A percentile compares a stretch with the other conserved stretches of the same genome.
Conservation (phyloP, 1,139 yeast species). For the Candida mesenterica region DNA sequence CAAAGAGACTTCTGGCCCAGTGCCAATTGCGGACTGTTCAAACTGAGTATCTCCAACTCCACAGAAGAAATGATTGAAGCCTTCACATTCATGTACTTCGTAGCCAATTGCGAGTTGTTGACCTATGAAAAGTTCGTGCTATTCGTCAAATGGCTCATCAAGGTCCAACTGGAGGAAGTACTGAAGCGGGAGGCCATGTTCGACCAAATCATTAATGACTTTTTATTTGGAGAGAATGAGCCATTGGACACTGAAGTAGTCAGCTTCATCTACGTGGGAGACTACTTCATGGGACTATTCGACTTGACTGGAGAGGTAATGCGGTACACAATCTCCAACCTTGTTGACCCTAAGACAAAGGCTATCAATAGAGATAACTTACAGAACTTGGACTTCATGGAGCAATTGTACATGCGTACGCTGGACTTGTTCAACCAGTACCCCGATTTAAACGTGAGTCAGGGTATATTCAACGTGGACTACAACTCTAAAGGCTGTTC, state of each 20-base stretch:
- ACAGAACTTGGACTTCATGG: slow-evolving; percentile 18
- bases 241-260: background rate
- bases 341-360: slow-evolving; percentile 14
- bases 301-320: slow-evolving; percentile 46
- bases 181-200: background rate
- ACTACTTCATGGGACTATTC: slow-evolving; percentile 39
- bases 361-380: slow-evolving; percentile 12
- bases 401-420: slow-evolving; percentile 14
- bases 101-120: slow-evolving; percentile 17
- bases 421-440: slow-evolving; percentile 15
- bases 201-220: background rate
- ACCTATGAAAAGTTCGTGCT: slow-evolving; percentile 16
- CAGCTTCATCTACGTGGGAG: slow-evolving; percentile 20
- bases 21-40: slow-evolving; percentile 16
- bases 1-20: slow-evolving; percentile 15
- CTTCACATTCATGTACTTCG: slow-evolving; percentile 32
- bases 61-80: slow-evolving; percentile 41
- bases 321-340: slow-evolving; percentile 30
- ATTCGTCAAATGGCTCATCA: slow-evolving; percentile 14
- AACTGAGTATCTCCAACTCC: slow-evolving; percentile 27
- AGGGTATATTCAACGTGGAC: slow-evolving; percentile 21
- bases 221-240: background rate
- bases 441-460: slow-evolving; percentile 21
- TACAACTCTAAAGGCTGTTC: slow-evolving; percentile 17
- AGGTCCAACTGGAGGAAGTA: background rate